phyloP scores from a whole-genome alignment of 805 yeast genomes.

The Lipomyces oligophaga region DNA sequence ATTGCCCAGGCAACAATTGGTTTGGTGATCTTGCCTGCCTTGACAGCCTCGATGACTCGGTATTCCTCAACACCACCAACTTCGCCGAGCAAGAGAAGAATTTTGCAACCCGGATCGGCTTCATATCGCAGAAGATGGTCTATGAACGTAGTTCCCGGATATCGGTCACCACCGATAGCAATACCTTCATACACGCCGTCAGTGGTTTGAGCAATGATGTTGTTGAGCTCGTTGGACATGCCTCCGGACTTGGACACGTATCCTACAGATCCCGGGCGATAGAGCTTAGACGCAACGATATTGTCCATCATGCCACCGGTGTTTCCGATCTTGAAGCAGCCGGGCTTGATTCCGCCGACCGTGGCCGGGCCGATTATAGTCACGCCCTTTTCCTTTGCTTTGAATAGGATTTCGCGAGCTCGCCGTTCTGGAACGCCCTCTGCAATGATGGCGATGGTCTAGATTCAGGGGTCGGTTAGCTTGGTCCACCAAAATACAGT shows the following conservation, averaged over 20 bases:
- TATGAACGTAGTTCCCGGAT: constrained; percentile 68
- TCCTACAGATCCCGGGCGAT: constrained; percentile 48
- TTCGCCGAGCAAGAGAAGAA: constrained; percentile 63
- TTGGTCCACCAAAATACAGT: not conserved
- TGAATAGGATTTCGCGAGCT: constrained; percentile 45
- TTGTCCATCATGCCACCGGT: constrained; percentile 52
- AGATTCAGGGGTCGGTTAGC: not conserved
- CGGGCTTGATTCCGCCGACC: constrained; percentile 49
- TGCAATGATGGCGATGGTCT: constrained; percentile 47
- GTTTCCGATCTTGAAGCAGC: constrained; percentile 49
- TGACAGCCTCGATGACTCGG: constrained; percentile 66
- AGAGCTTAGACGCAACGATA: constrained; percentile 47
- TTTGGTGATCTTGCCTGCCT: constrained; percentile 58
- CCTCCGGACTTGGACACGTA: constrained; percentile 49
- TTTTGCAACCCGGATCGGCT: constrained; percentile 61
- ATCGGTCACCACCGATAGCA: constrained; percentile 71
- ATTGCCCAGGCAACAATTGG: constrained; percentile 72
- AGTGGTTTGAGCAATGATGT: constrained; percentile 45
- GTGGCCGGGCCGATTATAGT: constrained; percentile 49
- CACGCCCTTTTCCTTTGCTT: constrained; percentile 45
- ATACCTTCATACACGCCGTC: constrained; percentile 54
- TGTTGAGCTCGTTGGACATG: constrained; percentile 48
- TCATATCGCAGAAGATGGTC: constrained; percentile 64
- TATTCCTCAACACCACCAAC: constrained; percentile 73
- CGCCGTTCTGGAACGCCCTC: constrained; percentile 51